These are phyloP conservation scores for Sporothrix pseudoabietina DNA, from an alignment of 2,329 filamentous ascomycete genomes.

Conservation along the genomic window DNA sequence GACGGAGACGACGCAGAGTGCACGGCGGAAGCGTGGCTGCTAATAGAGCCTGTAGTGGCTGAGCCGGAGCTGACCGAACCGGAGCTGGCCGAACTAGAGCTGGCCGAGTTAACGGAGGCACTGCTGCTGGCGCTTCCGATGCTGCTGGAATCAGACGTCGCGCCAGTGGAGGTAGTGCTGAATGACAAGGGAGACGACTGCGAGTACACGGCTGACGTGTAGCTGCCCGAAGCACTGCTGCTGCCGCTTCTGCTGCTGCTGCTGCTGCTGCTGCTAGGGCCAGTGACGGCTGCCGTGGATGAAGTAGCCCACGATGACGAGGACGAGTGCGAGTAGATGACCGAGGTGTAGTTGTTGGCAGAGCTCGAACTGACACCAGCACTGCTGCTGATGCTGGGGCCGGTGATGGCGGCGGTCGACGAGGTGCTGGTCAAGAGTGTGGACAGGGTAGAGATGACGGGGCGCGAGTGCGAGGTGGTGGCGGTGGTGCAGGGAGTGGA, in stretches of 20 bases:
- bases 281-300: not conserved
- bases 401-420: conserved; percentile 10
- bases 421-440: conserved; percentile 17
- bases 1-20: not conserved
- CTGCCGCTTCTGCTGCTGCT: not conserved
- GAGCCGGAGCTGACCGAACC: not conserved
- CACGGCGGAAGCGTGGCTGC: not conserved
- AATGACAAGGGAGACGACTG: not conserved
- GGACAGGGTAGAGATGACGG: not conserved
- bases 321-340: conserved; percentile 22
- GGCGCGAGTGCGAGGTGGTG: not conserved
- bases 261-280: not conserved
- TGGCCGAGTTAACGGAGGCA: not conserved
- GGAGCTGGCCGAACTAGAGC: no score
- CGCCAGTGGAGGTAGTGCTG: not conserved
- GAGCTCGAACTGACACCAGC: not conserved
- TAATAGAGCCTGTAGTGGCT: not conserved
- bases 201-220: conserved; percentile 8
- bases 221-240: conserved; percentile 1
- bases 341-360: conserved; percentile 21
- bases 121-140: not conserved
- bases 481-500: not conserved
- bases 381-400: conserved; percentile 1
- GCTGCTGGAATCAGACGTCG: not conserved
- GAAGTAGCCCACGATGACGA: not conserved